A percentile compares a stretch with the other conserved stretches of the same genome.
phyloP scores from a whole-genome alignment of 345 rosid genomes.

The Eucalyptus cloeziana region DNA sequence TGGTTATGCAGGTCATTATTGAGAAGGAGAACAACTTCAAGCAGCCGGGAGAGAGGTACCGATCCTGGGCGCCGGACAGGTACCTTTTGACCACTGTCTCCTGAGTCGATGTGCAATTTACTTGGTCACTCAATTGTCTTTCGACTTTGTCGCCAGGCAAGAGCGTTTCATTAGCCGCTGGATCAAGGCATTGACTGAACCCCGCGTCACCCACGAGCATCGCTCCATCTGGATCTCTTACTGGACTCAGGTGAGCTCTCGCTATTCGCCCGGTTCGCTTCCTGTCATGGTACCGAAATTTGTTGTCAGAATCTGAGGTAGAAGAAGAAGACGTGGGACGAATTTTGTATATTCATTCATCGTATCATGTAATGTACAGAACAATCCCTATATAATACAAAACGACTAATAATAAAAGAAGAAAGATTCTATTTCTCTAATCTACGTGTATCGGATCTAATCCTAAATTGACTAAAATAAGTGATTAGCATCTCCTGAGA shows the following conservation, averaged over 20 bases:
- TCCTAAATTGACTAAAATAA: no score
- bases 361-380: no score
- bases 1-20: constrained; percentile 50
- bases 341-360: no score
- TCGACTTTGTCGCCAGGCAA: constrained; percentile 39
- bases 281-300: neutral
- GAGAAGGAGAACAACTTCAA: constrained; percentile 88
- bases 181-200: constrained; percentile 67
- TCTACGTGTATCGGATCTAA: no score
- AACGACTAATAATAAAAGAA: no score
- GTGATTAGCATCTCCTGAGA: no score
- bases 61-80: constrained; percentile 83
- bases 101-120: neutral
- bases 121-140: neutral
- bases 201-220: constrained; percentile 80
- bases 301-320: neutral
- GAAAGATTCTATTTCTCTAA: no score
- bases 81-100: neutral
- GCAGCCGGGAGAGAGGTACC: constrained; percentile 89
- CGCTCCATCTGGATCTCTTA: constrained; percentile 80
- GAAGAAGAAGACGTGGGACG: no score
- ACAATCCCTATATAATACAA: no score
- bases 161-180: constrained; percentile 67
- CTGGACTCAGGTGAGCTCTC: constrained; percentile 58
- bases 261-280: neutral